These are phyloP conservation scores for Zymoseptoria brevis DNA, from an alignment of 2,329 filamentous ascomycete species.

Conservation along the genomic window DNA sequence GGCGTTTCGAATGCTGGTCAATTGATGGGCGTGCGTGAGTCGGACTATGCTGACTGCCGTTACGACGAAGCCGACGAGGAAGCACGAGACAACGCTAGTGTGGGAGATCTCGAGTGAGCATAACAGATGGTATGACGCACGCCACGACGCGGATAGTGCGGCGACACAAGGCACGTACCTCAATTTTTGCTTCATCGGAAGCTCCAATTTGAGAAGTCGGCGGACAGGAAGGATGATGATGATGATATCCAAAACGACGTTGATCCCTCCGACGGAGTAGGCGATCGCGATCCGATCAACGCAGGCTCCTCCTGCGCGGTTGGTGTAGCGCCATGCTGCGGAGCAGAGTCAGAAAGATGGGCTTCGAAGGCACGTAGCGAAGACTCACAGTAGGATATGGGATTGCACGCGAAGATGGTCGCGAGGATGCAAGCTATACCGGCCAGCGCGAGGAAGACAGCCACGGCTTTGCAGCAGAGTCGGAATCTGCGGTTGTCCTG, in stretches of 20 bases:
- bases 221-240: constrained; percentile 9
- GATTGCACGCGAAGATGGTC: constrained; percentile 9
- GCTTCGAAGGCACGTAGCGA: background rate
- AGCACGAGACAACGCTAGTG: constrained; percentile 5
- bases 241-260: constrained; percentile 6
- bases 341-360: background rate
- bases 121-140: background rate
- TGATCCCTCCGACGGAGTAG: constrained; percentile 6
- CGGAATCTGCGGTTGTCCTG: constrained; percentile 3
- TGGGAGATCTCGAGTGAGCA: background rate
- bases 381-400: constrained; percentile 1
- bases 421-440: constrained; percentile 5
- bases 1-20: constrained; percentile 2
- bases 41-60: constrained; percentile 9
- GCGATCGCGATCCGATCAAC: constrained; percentile 3
- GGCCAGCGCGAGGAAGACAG: background rate
- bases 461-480: constrained; percentile 3
- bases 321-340: background rate
- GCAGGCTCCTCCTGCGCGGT: constrained; percentile 3
- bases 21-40: background rate
- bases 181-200: constrained; percentile 7
- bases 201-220: constrained; percentile 4
- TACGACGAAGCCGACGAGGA: constrained; percentile 10
- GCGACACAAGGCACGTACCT: constrained; percentile 4
- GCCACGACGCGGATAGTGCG: background rate